Evolutionary conservation across 2,329 filamentous ascomycete species (phyloP).

Genomic region (Xylaria sp.): DNA sequence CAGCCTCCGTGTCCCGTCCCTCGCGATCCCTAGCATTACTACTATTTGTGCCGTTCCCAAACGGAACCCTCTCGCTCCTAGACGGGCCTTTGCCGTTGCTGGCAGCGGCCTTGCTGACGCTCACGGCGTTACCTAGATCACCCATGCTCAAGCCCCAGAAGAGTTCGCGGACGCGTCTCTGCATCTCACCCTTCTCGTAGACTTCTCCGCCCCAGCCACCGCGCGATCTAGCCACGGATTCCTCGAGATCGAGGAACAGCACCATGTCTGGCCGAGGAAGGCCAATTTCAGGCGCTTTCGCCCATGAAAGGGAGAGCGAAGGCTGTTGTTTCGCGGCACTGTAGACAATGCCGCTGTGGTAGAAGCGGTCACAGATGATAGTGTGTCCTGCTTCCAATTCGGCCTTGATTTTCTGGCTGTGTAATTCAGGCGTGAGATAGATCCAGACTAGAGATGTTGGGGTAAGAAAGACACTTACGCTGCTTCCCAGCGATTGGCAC

Average conservation of each 20-base stretch:
- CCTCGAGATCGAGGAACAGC: constrained; percentile 85
- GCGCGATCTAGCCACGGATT: constrained; percentile 75
- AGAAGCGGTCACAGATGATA: constrained; percentile 91
- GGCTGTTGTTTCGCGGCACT: constrained; percentile 86
- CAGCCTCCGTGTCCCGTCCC: constrained; percentile 27
- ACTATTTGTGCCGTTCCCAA: constrained; percentile 34
- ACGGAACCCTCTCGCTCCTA: constrained; percentile 23
- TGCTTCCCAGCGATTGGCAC: constrained; percentile 89
- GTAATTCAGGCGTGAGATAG: constrained; percentile 1
- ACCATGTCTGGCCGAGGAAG: constrained; percentile 89
- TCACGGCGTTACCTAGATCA: constrained; percentile 52
- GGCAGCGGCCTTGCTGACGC: constrained; percentile 17
- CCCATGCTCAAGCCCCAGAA: constrained; percentile 71
- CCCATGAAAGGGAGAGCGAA: constrained; percentile 78
- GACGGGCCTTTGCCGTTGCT: constrained; percentile 29
- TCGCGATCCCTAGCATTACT: constrained; percentile 30
- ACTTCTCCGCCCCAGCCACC: constrained; percentile 91
- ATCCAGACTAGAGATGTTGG: not conserved
- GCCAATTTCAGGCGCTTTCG: constrained; percentile 83
- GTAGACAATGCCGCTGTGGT: constrained; percentile 94
- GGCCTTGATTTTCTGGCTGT: constrained; percentile 62
- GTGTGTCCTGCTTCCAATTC: constrained; percentile 74
- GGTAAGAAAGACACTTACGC: constrained; percentile 55
- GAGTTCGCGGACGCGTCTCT: constrained; percentile 78
- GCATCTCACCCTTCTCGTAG: constrained; percentile 88